Base-by-base conservation (phyloP, 768 basidiomycete genomes). In the Cubamyces sp. region DNA sequence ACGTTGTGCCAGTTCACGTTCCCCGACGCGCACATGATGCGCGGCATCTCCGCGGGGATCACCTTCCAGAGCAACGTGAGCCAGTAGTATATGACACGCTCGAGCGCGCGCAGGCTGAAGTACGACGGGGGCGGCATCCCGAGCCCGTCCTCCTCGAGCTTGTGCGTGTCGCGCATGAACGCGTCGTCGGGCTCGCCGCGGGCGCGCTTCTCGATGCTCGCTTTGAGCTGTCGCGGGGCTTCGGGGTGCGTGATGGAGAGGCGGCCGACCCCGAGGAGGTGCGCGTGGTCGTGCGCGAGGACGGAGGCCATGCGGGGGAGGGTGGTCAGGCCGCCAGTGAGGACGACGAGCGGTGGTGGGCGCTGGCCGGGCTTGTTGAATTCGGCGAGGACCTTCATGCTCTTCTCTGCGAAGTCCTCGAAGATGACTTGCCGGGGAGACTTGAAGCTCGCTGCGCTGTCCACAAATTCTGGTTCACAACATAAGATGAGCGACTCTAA, bases 321-420 rank as follows among this genome's bases (percentile, higher is more conserved):
- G 0, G 87, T 84, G 23, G 81, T 78, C 46, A 96, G 81, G 23
- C 92, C 92, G 28, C 94, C 94, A 0, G 94, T 95, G 26, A 96
- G 82, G 28, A 94, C 76, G 64, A 95, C 78, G 6, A 90, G 76
- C 0, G 93, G 91, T 1, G 73, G 68, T 1, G 73, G 69, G 6
- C 68, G 54, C 7, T 66, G 1, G 76, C 54, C 0, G 76, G 51
- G 26, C 45, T 19, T 34, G 34, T 34, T 34, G 34, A 34, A 34
- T 16, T 19, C 49, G 30, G 54, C 71, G 3, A 92, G 69, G 23
- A 77, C 74, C 46, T 74, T 68, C 63, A 86, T 75, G 0, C 85
- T 88, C 61, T 75, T 74, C 37, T 78, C 77, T 1, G 94, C 85
- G 66, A 94, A 93, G 1, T 75, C 76, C 28, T 86, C 71, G 67